phyloP scores from a whole-genome alignment of 1,284 basidiomycete genomes.

The Thecaphora frezii region DNA sequence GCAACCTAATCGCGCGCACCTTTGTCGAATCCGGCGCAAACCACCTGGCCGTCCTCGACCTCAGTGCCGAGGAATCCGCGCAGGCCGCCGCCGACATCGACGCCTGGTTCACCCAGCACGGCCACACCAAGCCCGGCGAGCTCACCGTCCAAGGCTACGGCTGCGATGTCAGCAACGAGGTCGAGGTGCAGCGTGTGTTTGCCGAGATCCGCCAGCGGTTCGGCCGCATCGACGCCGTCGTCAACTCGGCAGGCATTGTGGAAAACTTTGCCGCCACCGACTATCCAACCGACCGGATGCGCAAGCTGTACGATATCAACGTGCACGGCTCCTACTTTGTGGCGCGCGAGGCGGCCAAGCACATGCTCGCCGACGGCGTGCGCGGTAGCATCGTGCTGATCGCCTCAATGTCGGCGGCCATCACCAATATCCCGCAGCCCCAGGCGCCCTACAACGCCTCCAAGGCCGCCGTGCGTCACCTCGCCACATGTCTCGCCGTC shows the following conservation, averaged over 20 bases:
- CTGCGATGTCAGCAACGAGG: conserved; percentile 85
- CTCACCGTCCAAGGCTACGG: conserved; percentile 75
- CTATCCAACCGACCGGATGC: conserved; percentile 65
- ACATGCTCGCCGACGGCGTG: conserved; percentile 64
- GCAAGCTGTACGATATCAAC: conserved; percentile 80
- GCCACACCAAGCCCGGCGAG: conserved; percentile 67
- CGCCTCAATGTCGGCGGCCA: conserved; percentile 80
- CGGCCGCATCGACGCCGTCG: conserved; percentile 72
- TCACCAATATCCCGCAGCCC: conserved; percentile 71
- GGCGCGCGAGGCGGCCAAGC: conserved; percentile 81
- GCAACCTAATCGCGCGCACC: conserved; percentile 64
- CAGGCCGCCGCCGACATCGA: conserved; percentile 74
- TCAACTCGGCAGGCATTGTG: conserved; percentile 70
- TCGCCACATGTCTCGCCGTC: conserved; percentile 80
- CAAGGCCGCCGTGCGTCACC: conserved; percentile 75
- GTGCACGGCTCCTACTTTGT: conserved; percentile 82
- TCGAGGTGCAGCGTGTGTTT: conserved; percentile 27
- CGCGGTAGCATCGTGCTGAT: conserved; percentile 82
- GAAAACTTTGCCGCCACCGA: conserved; percentile 89
- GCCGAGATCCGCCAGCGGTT: conserved; percentile 63
- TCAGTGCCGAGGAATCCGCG: conserved; percentile 73
- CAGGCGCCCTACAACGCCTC: conserved; percentile 98
- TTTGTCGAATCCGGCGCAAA: conserved; percentile 87
- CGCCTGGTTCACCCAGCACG: conserved; percentile 66
- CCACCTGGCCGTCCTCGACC: conserved; percentile 78